Base-by-base conservation (phyloP, 2,329 filamentous ascomycete species). In the Pezicula rhizophila region DNA sequence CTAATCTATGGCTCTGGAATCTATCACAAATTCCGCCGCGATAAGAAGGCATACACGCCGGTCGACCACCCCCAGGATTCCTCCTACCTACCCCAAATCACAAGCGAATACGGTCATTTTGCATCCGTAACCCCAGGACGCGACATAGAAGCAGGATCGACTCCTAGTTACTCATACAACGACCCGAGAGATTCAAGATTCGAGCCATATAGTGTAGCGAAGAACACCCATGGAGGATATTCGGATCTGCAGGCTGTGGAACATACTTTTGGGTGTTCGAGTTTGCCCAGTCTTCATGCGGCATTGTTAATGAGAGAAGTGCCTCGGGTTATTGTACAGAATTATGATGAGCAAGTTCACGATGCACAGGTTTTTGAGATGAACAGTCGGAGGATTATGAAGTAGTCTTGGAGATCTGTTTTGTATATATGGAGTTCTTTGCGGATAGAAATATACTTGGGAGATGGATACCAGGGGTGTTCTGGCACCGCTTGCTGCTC, bases 1-100 rank as follows among this genome's bases (percentile, higher is more conserved):
- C 50, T 62, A 7, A 51, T 62, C 40, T 61, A 63, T 47, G 57
- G 56, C 31, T 50, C 51, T 2, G 34, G 56, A 2, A 55, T 62
- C 40, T 58, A 50, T 42, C 52, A 52, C 40, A 55, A 52, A 6
- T 26, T 37, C 18, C 54, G 52, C 17, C 50, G 43, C 18, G 23
- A 46, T 17, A 37, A 28, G 6, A 41, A 34, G 34, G 45, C 31
- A 15, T 56, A 59, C 38, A 34, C 31, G 8, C 42, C 48, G 7
- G 45, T 56, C 31, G 35, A 48, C 11, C 28, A 46, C 7, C 44
- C 48, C 11, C 44, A 39, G 28, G 26, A 39, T 28, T 34, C 34
- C 10, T 40, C 41, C 6, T 45, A 45, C 23, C 4, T 28, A 7
- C 26, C 41, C 23, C 3, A 52, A 17, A 34, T 50, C 8, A 37